Base-by-base conservation (phyloP, 2,329 filamentous ascomycete species). In the Diaporthe sp. region DNA sequence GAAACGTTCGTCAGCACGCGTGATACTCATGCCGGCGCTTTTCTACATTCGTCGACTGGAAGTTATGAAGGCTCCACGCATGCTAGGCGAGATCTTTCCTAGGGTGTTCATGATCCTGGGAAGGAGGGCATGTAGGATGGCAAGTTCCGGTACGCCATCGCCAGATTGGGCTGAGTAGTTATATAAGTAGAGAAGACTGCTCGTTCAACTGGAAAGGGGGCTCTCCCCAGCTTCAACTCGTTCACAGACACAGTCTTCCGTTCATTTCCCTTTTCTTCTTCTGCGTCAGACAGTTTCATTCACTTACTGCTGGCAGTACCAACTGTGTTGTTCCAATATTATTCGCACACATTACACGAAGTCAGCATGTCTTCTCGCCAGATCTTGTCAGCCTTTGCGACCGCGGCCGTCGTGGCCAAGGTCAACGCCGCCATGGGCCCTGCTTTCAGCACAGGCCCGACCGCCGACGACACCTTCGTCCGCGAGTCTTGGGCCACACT, bases 361-460 rank as follows among this genome's bases (percentile, higher is more conserved):
- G 3, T 12, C 19, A 72, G 55, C 4, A 76, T 76, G 75, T 19
- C 73, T 31, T 72, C 59, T 31, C 72, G 61, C 55, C 70, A 72
- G 9, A n/a, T 62, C 5, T 51, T 76, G 37, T 68, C 61, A 57
- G 73, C 75, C 55, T 53, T 76, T n/a, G 75, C 55, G 46, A 53
- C 53, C 5, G 68, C 53, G 39, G 53, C 61, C 78, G 81, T 82
- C 17, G 42, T 62, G 15, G n/a, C 37, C 22, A 58, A 74, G 61
- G 75, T 55, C 34, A 51, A 76, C 55, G 81, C 82, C 4, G 83
- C 81, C 28, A 80, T 84, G 78, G 83, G 85, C 62, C 79, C 84
- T 71, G 79, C 83, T 51, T 86, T 88, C 74, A 86, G 85, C 78
- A 87, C 86, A 7, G 86, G 87, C 0, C 86, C 86, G 4, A 83